These are phyloP conservation scores for Sapria himalayana DNA, from an alignment of 345 rosid species.

Conservation along the genomic window DNA sequence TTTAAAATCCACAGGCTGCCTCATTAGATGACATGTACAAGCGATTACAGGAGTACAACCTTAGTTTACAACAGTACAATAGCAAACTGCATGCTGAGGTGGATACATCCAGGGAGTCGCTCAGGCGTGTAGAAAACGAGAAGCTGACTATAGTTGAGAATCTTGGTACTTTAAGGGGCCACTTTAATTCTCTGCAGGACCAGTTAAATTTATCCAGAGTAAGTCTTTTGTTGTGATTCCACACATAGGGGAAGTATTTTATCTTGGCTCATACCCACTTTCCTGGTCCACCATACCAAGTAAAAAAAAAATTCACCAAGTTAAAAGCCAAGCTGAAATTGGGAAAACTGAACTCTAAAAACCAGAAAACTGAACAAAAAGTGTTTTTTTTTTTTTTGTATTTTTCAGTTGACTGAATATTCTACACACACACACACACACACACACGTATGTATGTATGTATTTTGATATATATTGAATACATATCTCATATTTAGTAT, in stretches of 20 bases:
- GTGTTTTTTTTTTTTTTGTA: not conserved
- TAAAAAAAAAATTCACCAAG: too few relatives aligned
- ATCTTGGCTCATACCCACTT: not conserved
- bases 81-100: constrained; percentile 52
- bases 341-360: not conserved
- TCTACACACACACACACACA: too few relatives aligned
- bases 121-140: constrained; percentile 53
- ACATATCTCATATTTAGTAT: too few relatives aligned
- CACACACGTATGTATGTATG: too few relatives aligned
- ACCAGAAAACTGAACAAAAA: not conserved
- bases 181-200: constrained; percentile 59
- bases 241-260: not conserved
- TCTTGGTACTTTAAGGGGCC: constrained; percentile 67
- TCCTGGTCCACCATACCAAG: not conserved
- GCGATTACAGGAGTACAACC: constrained; percentile 64
- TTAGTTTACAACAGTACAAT: constrained; percentile 65
- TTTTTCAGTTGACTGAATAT: too few relatives aligned
- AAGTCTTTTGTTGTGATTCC: constrained; percentile 7
- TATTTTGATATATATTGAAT: too few relatives aligned
- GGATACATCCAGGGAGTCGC: constrained; percentile 32
- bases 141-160: constrained; percentile 61
- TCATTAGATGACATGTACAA: constrained; percentile 55
- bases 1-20: constrained; percentile 20
- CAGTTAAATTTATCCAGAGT: constrained; percentile 55
- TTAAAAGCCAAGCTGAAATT: too few relatives aligned